Evolutionary conservation across 148 eudicot genomes (phyloP).

Genomic region (Chenopodium formosanum): DNA sequence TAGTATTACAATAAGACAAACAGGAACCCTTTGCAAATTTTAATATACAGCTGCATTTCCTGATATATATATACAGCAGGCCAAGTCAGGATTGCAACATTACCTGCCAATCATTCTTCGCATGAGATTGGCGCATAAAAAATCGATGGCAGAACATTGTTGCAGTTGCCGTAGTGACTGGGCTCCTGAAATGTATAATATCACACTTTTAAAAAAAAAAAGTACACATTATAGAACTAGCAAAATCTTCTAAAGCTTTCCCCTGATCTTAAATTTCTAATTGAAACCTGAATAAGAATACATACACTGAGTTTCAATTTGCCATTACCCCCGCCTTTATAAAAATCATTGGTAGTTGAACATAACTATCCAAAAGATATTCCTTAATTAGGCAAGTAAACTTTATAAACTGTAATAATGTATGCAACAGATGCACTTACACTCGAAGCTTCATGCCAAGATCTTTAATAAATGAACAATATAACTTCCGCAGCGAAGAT

Average conservation of each 20-base stretch:
- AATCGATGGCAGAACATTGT: slow-evolving; percentile 75
- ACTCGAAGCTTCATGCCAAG: slow-evolving; percentile 70
- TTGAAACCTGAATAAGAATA: not conserved
- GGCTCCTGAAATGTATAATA: slow-evolving; percentile 52
- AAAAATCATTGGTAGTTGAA: not conserved
- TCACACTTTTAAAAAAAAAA: slow-evolving; percentile 14
- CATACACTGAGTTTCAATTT: not conserved
- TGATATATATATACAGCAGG: not conserved
- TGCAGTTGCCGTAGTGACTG: slow-evolving; percentile 64
- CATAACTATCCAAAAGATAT: not conserved
- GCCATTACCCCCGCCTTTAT: too few species aligned
- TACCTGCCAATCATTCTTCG: slow-evolving; percentile 88
- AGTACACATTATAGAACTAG: not conserved
- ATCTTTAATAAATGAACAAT: slow-evolving; percentile 62
- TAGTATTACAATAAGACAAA: not conserved
- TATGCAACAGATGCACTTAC: slow-evolving; percentile 39
- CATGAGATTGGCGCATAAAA: slow-evolving; percentile 72
- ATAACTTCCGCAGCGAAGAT: slow-evolving; percentile 50
- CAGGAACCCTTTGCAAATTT: not conserved
- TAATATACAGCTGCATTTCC: not conserved
- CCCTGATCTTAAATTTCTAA: not conserved
- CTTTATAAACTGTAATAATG: not conserved
- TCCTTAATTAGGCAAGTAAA: not conserved
- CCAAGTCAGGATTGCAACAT: not conserved
- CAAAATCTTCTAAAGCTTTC: not conserved